Evolutionary conservation across 2,329 filamentous ascomycete genomes (phyloP).

Genomic region (Arthroderma sp.): DNA sequence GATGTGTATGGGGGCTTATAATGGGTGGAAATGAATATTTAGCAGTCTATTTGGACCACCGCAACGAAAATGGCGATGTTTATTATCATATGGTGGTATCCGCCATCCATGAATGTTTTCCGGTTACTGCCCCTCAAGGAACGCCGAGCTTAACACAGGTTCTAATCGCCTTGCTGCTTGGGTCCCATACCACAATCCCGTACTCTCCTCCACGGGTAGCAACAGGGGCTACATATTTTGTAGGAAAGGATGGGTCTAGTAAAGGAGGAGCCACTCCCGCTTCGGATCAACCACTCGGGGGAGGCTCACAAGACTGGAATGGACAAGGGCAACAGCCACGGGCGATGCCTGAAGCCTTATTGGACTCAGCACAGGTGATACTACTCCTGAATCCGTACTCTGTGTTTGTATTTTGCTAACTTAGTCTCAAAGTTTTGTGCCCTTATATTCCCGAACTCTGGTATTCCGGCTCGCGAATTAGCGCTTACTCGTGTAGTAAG

Average conservation of each 20-base stretch:
- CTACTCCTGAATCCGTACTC: too few species aligned
- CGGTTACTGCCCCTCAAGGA: background rate
- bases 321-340: too few species aligned
- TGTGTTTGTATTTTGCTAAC: too few species aligned
- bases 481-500: constrained; percentile 1
- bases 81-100: background rate
- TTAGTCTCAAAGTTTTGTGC: background rate
- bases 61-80: background rate
- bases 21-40: background rate
- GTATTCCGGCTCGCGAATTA: background rate
- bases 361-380: too few species aligned
- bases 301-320: too few species aligned
- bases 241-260: too few species aligned
- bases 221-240: background rate
- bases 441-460: background rate
- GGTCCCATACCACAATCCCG: background rate
- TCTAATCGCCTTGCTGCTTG: background rate
- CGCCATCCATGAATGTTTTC: background rate
- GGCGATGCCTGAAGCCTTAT: too few species aligned
- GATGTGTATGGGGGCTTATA: background rate
- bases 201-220: background rate
- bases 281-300: too few species aligned
- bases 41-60: background rate
- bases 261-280: too few species aligned
- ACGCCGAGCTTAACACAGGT: background rate